Conservation (phyloP, 1,284 basidiomycete genomes). For the Pseudozyma sp. region DNA sequence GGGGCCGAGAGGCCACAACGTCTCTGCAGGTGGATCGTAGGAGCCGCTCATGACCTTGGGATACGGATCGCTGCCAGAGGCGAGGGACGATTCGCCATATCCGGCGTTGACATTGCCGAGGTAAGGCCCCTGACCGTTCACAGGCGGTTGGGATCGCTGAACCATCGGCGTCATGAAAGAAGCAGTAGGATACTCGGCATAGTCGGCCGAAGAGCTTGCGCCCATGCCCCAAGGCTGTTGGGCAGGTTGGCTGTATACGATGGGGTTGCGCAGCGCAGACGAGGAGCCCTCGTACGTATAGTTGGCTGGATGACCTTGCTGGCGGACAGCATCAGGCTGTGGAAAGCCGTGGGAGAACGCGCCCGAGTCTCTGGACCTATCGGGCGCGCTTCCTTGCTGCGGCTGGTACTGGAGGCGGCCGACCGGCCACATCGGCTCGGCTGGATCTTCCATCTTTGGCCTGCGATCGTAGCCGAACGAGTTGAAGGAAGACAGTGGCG, state of each 20-base stretch:
- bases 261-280: constrained; percentile 32
- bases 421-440: constrained; percentile 37
- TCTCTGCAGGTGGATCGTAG: constrained; percentile 35
- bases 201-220: constrained; percentile 17
- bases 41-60: constrained; percentile 20
- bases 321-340: constrained; percentile 25
- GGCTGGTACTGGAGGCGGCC: constrained; percentile 25
- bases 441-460: constrained; percentile 15
- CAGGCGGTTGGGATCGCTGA: constrained; percentile 12
- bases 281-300: constrained; percentile 42
- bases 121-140: constrained; percentile 21
- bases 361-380: constrained; percentile 20
- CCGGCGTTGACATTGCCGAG: constrained; percentile 17
- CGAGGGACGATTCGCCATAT: constrained; percentile 26
- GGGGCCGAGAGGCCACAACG: constrained; percentile 37
- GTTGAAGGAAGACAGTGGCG: constrained; percentile 23
- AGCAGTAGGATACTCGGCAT: constrained; percentile 42
- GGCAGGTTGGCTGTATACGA: constrained; percentile 45
- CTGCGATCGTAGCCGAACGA: constrained; percentile 29
- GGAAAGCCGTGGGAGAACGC: constrained; percentile 19
- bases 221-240: constrained; percentile 20
- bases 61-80: constrained; percentile 17
- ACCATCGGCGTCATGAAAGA: constrained; percentile 27
- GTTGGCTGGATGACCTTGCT: constrained; percentile 16
- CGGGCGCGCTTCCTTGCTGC: constrained; percentile 17